These are phyloP conservation scores for Lentinula sp. DNA, from an alignment of 768 basidiomycete genomes.

Conservation along the genomic window DNA sequence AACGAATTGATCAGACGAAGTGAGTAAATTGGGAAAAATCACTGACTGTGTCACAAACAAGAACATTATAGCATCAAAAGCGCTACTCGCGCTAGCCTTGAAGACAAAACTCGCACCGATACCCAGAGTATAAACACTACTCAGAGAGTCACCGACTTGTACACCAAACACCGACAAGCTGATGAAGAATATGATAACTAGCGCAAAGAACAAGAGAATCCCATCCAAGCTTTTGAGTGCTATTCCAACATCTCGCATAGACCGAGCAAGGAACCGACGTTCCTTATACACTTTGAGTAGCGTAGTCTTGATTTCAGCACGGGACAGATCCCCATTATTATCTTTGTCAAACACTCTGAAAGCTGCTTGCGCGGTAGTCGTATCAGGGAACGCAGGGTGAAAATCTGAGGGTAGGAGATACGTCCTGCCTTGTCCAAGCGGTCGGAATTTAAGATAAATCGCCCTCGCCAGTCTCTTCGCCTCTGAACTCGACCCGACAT, in stretches of 20 bases:
- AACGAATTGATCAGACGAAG: conserved; percentile 4
- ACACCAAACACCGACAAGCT: conserved; percentile 69
- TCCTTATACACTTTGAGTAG: conserved; percentile 73
- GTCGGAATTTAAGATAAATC: conserved; percentile 59
- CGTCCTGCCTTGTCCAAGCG: conserved; percentile 33
- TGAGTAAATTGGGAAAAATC: neutral
- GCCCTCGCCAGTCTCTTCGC: conserved; percentile 71
- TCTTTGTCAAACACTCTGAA: conserved; percentile 77
- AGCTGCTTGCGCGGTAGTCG: conserved; percentile 51
- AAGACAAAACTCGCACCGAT: conserved; percentile 80
- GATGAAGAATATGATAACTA: conserved; percentile 66
- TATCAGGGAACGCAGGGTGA: conserved; percentile 57
- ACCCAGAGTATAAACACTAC: conserved; percentile 66
- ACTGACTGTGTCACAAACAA: conserved; percentile 78
- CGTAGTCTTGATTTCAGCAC: conserved; percentile 67
- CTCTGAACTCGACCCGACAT: conserved; percentile 26
- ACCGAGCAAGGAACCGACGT: conserved; percentile 66
- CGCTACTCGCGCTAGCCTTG: conserved; percentile 63
- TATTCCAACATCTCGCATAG: conserved; percentile 68
- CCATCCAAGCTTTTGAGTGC: conserved; percentile 62
- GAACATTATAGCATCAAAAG: conserved; percentile 80
- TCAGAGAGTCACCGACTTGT: conserved; percentile 55
- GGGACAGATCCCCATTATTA: conserved; percentile 70
- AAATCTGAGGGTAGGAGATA: conserved; percentile 70
- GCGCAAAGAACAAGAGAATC: conserved; percentile 58